phyloP scores from a whole-genome alignment of 352 stramenopile species.

The Globisporangium spiculum region DNA sequence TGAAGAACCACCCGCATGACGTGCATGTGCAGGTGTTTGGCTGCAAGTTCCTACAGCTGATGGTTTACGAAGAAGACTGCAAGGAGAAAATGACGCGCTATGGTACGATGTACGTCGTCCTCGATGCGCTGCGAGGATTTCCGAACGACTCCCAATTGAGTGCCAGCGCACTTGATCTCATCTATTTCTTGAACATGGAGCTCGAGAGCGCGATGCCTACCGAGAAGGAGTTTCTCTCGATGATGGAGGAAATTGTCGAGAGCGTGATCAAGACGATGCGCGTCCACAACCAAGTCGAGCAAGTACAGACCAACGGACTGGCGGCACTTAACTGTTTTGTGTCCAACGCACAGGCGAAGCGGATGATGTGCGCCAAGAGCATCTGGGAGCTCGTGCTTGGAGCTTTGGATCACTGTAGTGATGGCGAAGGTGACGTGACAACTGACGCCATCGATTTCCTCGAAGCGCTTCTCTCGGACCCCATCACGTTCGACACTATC shows the following conservation, averaged over 20 bases:
- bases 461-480: slow-evolving; percentile 33
- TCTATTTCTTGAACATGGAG: slow-evolving; percentile 55
- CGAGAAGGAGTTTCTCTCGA: slow-evolving; percentile 3
- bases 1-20: slow-evolving; percentile 29
- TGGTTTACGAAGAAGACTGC: slow-evolving; percentile 55
- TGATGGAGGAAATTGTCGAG: slow-evolving; percentile 24
- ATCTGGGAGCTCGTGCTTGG: slow-evolving; percentile 33
- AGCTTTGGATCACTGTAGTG: slow-evolving; percentile 20
- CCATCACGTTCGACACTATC: slow-evolving; percentile 13
- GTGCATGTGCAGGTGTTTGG: slow-evolving; percentile 41
- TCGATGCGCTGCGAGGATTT: slow-evolving; percentile 36
- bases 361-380: slow-evolving; percentile 13
- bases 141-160: slow-evolving; percentile 37
- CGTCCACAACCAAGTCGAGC: slow-evolving; percentile 26
- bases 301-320: slow-evolving; percentile 50
- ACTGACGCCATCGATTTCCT: slow-evolving; percentile 41
- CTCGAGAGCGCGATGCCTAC: slow-evolving; percentile 26
- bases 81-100: slow-evolving; percentile 42
- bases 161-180: slow-evolving; percentile 40
- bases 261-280: slow-evolving; percentile 36
- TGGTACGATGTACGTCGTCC: slow-evolving; percentile 29
- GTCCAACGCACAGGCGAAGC: slow-evolving; percentile 27
- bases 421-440: slow-evolving; percentile 19
- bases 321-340: slow-evolving; percentile 43
- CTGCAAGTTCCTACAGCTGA: slow-evolving; percentile 69